Evolutionary conservation across 805 yeast species (phyloP).

Genomic region (Starmerella bacillaris): DNA sequence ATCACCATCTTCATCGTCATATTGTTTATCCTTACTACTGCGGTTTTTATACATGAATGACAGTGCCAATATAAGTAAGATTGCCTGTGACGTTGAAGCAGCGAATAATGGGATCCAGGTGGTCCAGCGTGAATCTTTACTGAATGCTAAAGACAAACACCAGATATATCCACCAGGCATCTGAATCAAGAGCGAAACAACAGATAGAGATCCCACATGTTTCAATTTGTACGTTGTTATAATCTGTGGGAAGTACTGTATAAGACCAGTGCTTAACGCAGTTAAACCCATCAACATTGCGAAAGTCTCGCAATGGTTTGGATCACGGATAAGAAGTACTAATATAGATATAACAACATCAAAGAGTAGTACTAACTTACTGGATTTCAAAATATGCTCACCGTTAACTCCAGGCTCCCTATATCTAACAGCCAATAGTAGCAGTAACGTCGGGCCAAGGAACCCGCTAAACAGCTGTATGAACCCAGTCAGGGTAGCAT

Average conservation of each 20-base stretch:
- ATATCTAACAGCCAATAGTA: conserved; percentile 18
- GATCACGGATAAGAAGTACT: conserved; percentile 2
- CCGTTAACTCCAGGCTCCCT: conserved; percentile 18
- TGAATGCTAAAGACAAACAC: conserved; percentile 49
- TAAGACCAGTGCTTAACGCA: conserved; percentile 43
- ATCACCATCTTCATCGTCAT: too few species aligned
- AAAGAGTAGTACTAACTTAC: conserved; percentile 10
- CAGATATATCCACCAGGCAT: conserved; percentile 80
- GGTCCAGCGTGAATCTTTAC: conserved; percentile 71
- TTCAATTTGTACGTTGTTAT: conserved; percentile 48
- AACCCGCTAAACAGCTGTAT: conserved; percentile 16
- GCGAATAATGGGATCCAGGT: conserved; percentile 66
- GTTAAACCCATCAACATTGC: conserved; percentile 37
- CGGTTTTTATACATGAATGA: conserved; percentile 23
- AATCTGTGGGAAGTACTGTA: conserved; percentile 69
- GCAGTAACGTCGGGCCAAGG: conserved; percentile 14
- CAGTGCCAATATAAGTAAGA: conserved; percentile 43
- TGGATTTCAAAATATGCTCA: conserved; percentile 22
- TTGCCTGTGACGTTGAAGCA: conserved; percentile 52
- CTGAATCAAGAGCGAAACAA: conserved; percentile 68
- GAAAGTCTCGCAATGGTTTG: background rate
- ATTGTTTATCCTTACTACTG: too few species aligned
- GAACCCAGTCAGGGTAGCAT: conserved; percentile 17
- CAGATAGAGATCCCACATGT: conserved; percentile 64
- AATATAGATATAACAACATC: conserved; percentile 11